Evolutionary conservation across 139 green algal genomes (phyloP), one percentile per base, ranked within the genome.

Genomic region (Pseudopediastrum boryanum): DNA sequence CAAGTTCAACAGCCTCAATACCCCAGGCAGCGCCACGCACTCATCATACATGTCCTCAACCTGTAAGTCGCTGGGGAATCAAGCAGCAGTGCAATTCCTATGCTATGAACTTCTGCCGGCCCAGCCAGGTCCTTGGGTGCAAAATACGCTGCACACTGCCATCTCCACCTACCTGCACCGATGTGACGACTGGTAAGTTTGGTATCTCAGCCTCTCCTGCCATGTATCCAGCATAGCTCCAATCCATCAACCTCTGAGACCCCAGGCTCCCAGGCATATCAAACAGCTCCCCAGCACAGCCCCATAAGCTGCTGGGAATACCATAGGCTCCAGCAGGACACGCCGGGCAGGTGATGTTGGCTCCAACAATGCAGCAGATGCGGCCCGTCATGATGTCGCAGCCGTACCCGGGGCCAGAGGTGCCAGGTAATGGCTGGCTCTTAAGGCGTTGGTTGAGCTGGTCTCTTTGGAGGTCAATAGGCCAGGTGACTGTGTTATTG

Each of bases 211-310:
- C 51, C 56, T 78, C 71, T 62, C 71, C 71, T 16, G 71, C 71
- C 71, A 78, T 78, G 54, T 70, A 78, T 0, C 71, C 71, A 6
- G 71, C 71, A 78, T 78, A 78, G 41, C 71, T 78, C 71, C 71
- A 78, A 19, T 78, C 71, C 54, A 78, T 2, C 39, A 78, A 41
- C 16, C 71, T 54, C 27, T 65, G 71, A 2, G 71, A 69, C 8
- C 71, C 71, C 1, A 41, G 56, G 56, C 71, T 78, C 54, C 58
- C 58, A 21, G 50, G 9, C 39, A 61, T 39, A 29, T 56, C 25
- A 33, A 36, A 69, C 39, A 78, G 54, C 71, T 78, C 71, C 3
- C 71, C 71, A 38, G 54, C 56, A 33, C 71, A 78, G 29, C 71
- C 71, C 54, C 54, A 78, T 41, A 78, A 29, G 41, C 69, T 78